phyloP scores from a whole-genome alignment of 371 early-diverging fungal genomes.

The Cokeromyces recurvatus region DNA sequence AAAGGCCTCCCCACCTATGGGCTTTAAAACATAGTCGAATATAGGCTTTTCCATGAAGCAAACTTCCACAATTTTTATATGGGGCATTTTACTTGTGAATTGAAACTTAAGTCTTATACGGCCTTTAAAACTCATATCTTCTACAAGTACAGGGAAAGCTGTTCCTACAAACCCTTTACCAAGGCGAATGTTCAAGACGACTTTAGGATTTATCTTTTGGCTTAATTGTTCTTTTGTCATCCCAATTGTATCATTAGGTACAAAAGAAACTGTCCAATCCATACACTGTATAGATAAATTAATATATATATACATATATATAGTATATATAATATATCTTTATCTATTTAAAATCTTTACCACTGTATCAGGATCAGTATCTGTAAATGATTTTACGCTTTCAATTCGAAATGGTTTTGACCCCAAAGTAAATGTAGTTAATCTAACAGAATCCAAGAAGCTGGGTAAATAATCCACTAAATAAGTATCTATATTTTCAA shows the following conservation, averaged over 20 bases:
- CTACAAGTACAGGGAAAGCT: slow-evolving; percentile 88
- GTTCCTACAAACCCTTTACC: slow-evolving; percentile 88
- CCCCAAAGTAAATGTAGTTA: slow-evolving; percentile 96
- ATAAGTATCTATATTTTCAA: slow-evolving; percentile 67
- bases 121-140: slow-evolving; percentile 89
- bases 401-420: slow-evolving; percentile 92
- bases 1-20: slow-evolving; percentile 83
- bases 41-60: slow-evolving; percentile 86
- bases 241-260: slow-evolving; percentile 74
- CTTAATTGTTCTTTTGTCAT: slow-evolving; percentile 58
- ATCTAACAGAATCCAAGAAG: slow-evolving; percentile 84
- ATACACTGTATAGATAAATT: slow-evolving; percentile 52
- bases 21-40: slow-evolving; percentile 92
- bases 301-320: too few relatives aligned
- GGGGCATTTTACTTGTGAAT: slow-evolving; percentile 82
- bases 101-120: slow-evolving; percentile 76
- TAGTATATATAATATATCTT: too few relatives aligned
- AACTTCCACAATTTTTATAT: slow-evolving; percentile 82
- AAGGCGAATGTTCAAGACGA: slow-evolving; percentile 87
- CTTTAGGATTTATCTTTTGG: slow-evolving; percentile 80
- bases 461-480: slow-evolving; percentile 79
- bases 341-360: slow-evolving; percentile 27
- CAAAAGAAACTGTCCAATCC: slow-evolving; percentile 92
- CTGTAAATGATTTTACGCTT: slow-evolving; percentile 71
- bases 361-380: slow-evolving; percentile 77